A percentile compares a stretch with the other conserved stretches of the same genome.
phyloP scores from a whole-genome alignment of 768 basidiomycete species.

The Amanita jacksonii region DNA sequence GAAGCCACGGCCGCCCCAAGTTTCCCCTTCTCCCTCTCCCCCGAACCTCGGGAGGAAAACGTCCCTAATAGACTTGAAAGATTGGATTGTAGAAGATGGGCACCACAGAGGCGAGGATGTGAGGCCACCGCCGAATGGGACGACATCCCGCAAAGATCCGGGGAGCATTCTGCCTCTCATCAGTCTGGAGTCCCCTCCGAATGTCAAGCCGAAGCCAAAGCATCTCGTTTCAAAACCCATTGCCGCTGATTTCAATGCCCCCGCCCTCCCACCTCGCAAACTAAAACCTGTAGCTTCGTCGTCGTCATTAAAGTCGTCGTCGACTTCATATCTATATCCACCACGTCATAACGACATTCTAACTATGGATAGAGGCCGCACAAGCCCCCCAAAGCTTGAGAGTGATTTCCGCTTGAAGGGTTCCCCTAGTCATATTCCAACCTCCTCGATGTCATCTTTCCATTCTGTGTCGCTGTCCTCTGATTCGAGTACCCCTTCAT shows the following conservation, averaged over 20 bases:
- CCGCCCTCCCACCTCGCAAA: constrained; percentile 61
- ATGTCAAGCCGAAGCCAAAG: constrained; percentile 19
- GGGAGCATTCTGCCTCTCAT: constrained; percentile 39
- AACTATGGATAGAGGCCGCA: constrained; percentile 46
- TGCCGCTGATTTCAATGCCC: constrained; percentile 21
- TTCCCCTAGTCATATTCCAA: constrained; percentile 40
- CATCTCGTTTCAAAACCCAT: constrained; percentile 14
- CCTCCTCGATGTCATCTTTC: constrained; percentile 73
- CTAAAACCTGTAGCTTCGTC: constrained; percentile 32
- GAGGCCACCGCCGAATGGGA: no score
- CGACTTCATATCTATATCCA: constrained; percentile 20
- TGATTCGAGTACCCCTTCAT: constrained; percentile 33
- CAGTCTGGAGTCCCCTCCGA: constrained; percentile 43
- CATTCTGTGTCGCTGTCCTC: constrained; percentile 78
- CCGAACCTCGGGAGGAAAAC: constrained; percentile 41
- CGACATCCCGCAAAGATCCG: no score
- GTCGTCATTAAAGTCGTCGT: constrained; percentile 17
- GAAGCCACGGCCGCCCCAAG: constrained; percentile 3
- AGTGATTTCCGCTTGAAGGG: constrained; percentile 23
- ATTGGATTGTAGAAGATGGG: constrained; percentile 65
- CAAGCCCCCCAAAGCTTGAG: constrained; percentile 40
- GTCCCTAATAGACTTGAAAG: constrained; percentile 61
- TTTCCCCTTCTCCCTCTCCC: constrained; percentile 42
- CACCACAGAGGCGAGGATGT: constrained; percentile 21
- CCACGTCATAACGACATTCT: constrained; percentile 36